Base-by-base conservation (phyloP, 2,329 filamentous ascomycete species). In the Phaeosphaeriaceae sp. region DNA sequence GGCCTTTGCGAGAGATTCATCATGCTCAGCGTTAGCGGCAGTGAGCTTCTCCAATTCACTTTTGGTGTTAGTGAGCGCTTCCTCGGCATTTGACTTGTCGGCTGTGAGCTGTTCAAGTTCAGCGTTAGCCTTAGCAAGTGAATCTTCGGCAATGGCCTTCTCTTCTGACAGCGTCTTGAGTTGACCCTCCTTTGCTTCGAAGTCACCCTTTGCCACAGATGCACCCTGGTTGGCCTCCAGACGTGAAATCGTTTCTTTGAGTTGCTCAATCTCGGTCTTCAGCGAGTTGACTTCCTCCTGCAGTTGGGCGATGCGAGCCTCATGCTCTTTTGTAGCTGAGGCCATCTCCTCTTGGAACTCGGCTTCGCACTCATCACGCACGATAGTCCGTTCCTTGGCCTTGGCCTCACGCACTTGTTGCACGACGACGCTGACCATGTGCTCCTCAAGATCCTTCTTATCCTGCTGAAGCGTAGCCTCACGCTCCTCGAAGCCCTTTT, bases 341-440 rank as follows among this genome's bases (percentile, higher is more conserved):
- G 23, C 23, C 2, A 26, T 26, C 23, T 26, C 23, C 23, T 26
- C 23, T 18, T 64, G 58, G 34, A 71, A 71, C 46, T 73, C 68
- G 34, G 54, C 42, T 54, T 73, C 66, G 46, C 63, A 70, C 53
- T 72, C 66, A 6, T 70, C 68, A 39, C 59, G 64, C n/a, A 74
- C 71, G 17, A 61, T 60, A 41, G 59, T 65, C 17, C 71, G 55
- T 58, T 74, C 72, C 54, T 71, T 69, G 34, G 64, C 63, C 50
- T 71, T 73, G 17, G 72, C 72, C 42, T 75, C 71, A 38, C 67
- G 70, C 13, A 75, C 70, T 48, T 74, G 72, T 54, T 75, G 71
- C 34, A 75, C 71, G 29, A 75, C 71, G 15, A 74, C 70, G 32
- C 67, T 72, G 37, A 75, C 72, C 71, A 75, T 74, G 58, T 75